Evolutionary conservation across 2,329 filamentous ascomycete species (phyloP), one percentile per base, ranked within the genome.

Genomic region (Trichoderma koningii): DNA sequence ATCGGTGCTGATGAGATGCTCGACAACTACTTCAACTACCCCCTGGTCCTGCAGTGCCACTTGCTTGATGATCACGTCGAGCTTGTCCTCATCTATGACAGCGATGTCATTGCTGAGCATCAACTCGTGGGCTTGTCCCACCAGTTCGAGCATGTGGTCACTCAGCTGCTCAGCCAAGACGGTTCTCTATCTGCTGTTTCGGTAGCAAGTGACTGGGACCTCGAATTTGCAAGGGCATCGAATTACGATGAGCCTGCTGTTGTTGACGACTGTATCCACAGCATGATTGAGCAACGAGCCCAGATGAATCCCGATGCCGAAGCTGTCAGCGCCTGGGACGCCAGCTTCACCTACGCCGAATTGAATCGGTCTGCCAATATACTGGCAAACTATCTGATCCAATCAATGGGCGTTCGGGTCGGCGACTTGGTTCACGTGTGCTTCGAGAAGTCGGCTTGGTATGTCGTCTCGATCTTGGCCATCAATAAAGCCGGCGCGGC

Each of bases 21-120:
- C 7, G 64, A 66, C 5, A 51, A 57, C 9, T 66, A 65, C n/a
- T 67, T 67, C 15, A 68, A 60, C 23, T 63, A 57, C 38, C 64
- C 65, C 1, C 38, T 66, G 4, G 53, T 68, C 23, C 6, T 64
- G 21, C 64, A 66, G 26, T 52, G 55, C 3, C 34, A 66, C 5
- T 14, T 66, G 4, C 44, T 63, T 17, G 59, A 66, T 14, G 51
- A 64, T 19, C 14, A n/a, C 19, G 48, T 30, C 26, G 23, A 53
- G 17, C 41, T 52, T 56, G 51, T 61, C n/a, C 41, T 67, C 3
- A 44, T 66, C 17, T 67, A 64, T 26, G 59, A 67, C 38, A n/a
- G n/a, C 7, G 52, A 48, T 38, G 17, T 66, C 17, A 55, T 66
- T 30, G 17, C 45, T 50, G 65, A 64, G 28, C 28, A 55, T 15